Evolutionary conservation across 1,139 yeast genomes (phyloP), one percentile per base, ranked within the genome.

Genomic region (Pichia sp.): DNA sequence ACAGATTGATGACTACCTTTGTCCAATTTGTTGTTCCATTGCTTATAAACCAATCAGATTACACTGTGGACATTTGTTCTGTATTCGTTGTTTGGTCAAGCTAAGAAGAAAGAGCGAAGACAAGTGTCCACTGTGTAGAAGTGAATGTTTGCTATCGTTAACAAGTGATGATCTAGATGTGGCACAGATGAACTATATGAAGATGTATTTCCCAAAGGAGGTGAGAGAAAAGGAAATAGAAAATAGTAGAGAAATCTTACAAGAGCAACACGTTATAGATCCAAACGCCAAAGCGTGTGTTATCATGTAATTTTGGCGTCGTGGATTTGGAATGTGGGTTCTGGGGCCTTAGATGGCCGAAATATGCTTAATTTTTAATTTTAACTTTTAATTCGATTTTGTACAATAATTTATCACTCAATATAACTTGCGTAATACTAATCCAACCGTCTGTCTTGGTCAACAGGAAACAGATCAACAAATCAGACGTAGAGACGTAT

Each of bases 31-130:
- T 60, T 76, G 79, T 63, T 73, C 77, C 4, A 74, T 85, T 36
- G 89, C 90, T 0, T 84, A 75, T 63, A 83, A 83, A 58, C 93
- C 93, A 1, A 81, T 85, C 41, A 65, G 80, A 42, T 68, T 85
- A 20, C 66, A 66, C 12, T 85, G 93, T 62, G 75, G 76, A 1
- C 93, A 85, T 60, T 67, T 83, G 24, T 85, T 84, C 61, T 85
- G 93, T 62, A 82, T 85, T 3, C 65, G 90, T 43, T 85, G 93
- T 57, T 65, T 84, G 51, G 84, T 85, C 17, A 83, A 82, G 55
- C 59, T 85, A 57, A 85, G 84, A 59, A 72, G 85, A 45, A 73
- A 76, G 42, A 66, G 66, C 10, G 81, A 79, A 53, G 73, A 73
- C 35, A 75, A 76, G 53, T 85, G 93, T 62, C 93, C 93, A 1